Base-by-base conservation (phyloP, 2,329 filamentous ascomycete species). In the Lomentospora prolificans region DNA sequence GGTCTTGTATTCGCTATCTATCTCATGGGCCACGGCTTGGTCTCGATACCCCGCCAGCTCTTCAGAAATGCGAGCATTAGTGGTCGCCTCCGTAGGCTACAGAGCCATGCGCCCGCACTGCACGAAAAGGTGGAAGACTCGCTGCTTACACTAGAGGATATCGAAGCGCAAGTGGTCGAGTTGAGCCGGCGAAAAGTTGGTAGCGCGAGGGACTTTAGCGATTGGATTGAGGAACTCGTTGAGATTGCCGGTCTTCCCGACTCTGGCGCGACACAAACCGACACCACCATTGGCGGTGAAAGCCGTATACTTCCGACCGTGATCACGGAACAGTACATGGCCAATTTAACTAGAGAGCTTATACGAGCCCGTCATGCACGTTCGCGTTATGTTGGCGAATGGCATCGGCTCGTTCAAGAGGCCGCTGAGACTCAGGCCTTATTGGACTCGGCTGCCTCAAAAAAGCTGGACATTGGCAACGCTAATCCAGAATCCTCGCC, bases 21-120 rank as follows among this genome's bases (percentile, higher is more conserved):
- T 65, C 78, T 99, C 41, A 97, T 99, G 92, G 94, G 94, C 5
- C 94, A 99, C 69, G 94, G 94, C 6, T 77, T 99, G 25, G 94
- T 99, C 30, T 87, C 91, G 1, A 87, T 99, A 57, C 94, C 94
- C 1, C 80, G 92, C 61, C 82, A 81, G 36, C 75, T 99, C 14
- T 86, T 94, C 64, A 83, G 86, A 58, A 87, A 89, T 65, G 86
- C 90, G 30, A 90, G 85, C 65, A 82, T 91, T 50, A 87, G 85
- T 61, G 82, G 82, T 51, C 80, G 85, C 56, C 70, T 99, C 50
- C 84, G 85, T 58, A 78, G 87, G 33, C 75, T 96, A 33, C 90
- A 97, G 66, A 75, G 77, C 7, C 81, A 86, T 59, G 94, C 94
- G 4, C 90, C 91, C 1, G 86, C 81, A 63, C 73, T 91, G 3